A percentile compares a stretch with the other conserved stretches of the same genome.
phyloP scores from a whole-genome alignment of 2,329 filamentous ascomycete species.

The Arachnomyces sp. region DNA sequence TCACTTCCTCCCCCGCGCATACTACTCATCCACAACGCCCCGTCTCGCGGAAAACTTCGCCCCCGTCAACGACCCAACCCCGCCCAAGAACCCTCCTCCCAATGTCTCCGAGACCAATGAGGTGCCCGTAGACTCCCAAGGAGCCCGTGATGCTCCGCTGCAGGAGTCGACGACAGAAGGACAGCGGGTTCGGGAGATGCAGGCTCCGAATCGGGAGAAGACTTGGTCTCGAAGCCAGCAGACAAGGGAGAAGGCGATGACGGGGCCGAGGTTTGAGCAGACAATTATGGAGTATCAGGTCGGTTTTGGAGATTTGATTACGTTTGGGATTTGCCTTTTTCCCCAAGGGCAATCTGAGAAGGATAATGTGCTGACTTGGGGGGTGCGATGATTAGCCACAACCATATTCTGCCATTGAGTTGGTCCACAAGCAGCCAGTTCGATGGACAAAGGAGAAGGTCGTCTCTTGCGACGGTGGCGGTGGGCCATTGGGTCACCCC shows the following conservation, averaged over 20 bases:
- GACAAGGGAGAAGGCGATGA: slow-evolving; percentile 76
- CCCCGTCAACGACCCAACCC: slow-evolving; percentile 53
- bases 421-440: slow-evolving; percentile 94
- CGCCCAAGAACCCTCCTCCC: slow-evolving; percentile 37
- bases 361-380: slow-evolving; percentile 3
- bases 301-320: slow-evolving; percentile 24
- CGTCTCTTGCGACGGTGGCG: slow-evolving; percentile 86
- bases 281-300: slow-evolving; percentile 91
- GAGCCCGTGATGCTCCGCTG: slow-evolving; percentile 44
- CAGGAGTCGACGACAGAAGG: slow-evolving; percentile 49
- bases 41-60: slow-evolving; percentile 30
- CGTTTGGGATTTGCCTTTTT: neutral
- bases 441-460: slow-evolving; percentile 77
- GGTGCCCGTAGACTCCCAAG: slow-evolving; percentile 42
- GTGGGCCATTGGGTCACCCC: slow-evolving; percentile 83
- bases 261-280: slow-evolving; percentile 92
- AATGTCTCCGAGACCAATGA: slow-evolving; percentile 58
- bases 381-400: slow-evolving; percentile 56
- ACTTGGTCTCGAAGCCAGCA: slow-evolving; percentile 85
- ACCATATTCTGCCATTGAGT: slow-evolving; percentile 81
- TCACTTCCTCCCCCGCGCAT: slow-evolving; percentile 25
- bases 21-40: slow-evolving; percentile 38
- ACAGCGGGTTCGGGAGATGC: slow-evolving; percentile 54
- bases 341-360: too few relatives aligned
- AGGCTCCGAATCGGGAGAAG: slow-evolving; percentile 77